A percentile compares a stretch with the other conserved stretches of the same genome.
These are phyloP conservation scores for Aspergillus persii DNA, from an alignment of 2,329 filamentous ascomycete species.

Conservation along the genomic window DNA sequence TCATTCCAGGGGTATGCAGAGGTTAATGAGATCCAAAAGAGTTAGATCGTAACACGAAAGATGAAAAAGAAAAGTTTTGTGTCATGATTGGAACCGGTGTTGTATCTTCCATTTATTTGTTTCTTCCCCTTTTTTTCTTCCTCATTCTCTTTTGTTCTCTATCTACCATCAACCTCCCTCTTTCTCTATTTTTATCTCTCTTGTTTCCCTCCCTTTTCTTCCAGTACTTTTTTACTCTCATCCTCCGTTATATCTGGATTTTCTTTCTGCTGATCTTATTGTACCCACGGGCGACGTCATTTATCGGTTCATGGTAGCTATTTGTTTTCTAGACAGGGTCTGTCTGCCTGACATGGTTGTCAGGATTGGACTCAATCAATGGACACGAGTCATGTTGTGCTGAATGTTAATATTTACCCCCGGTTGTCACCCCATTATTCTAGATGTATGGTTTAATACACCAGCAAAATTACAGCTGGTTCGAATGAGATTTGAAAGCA, in stretches of 20 bases:
- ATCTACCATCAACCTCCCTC: slow-evolving; percentile 18
- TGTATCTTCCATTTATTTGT: slow-evolving; percentile 9
- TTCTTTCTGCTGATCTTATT: slow-evolving; percentile 3
- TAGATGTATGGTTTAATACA: not conserved
- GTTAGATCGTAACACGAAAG: not conserved
- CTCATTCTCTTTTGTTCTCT: slow-evolving; percentile 20
- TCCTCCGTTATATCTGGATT: not conserved
- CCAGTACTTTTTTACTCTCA: slow-evolving; percentile 12
- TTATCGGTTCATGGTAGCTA: slow-evolving; percentile 17
- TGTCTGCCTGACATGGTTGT: slow-evolving; percentile 8
- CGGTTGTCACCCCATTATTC: not conserved
- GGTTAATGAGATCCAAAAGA: not conserved
- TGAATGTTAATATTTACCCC: not conserved
- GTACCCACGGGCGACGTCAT: slow-evolving; percentile 7
- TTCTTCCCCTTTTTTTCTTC: not conserved
- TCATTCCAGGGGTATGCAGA: not conserved
- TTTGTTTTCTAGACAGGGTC: slow-evolving; percentile 16
- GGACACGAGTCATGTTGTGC: slow-evolving; percentile 21
- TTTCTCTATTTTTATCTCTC: slow-evolving; percentile 20
- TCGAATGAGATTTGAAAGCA: not conserved
- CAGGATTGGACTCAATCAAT: slow-evolving; percentile 16
- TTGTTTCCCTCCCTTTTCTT: slow-evolving; percentile 7
- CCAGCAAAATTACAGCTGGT: not conserved
- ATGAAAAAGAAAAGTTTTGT: not conserved
- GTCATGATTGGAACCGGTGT: slow-evolving; percentile 2